A percentile compares a stretch with the other conserved stretches of the same genome.
Evolutionary conservation across 2,329 filamentous ascomycete genomes (phyloP).

Genomic region (Arthroderma sp.): DNA sequence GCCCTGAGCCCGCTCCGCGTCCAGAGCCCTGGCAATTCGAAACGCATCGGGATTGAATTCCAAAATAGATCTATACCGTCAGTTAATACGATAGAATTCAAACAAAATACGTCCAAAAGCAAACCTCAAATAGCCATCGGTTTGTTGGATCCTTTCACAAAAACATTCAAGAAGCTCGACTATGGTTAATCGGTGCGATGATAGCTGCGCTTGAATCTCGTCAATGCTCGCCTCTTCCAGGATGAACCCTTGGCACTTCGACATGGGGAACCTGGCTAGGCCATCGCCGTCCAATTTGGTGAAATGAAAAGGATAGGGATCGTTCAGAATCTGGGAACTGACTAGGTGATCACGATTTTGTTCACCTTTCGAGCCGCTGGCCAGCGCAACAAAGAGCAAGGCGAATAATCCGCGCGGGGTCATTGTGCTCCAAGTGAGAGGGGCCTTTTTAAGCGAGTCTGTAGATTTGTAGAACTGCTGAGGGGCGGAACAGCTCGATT

Average conservation of each 20-base stretch:
- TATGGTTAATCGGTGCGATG: conserved; percentile 41
- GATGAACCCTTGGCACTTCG: conserved; percentile 43
- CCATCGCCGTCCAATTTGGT: conserved; percentile 23
- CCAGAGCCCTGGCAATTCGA: conserved; percentile 47
- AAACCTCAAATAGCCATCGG: conserved; percentile 51
- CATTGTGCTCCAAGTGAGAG: too few species aligned
- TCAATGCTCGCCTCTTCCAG: conserved; percentile 60
- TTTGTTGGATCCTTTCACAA: conserved; percentile 46
- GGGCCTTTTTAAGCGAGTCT: too few species aligned
- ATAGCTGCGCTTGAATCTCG: conserved; percentile 48
- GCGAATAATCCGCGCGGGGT: too few species aligned
- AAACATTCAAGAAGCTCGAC: conserved; percentile 51
- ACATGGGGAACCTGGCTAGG: conserved; percentile 46
- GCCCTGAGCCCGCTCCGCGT: conserved; percentile 47
- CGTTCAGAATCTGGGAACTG: conserved; percentile 21
- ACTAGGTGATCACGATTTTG: conserved; percentile 14
- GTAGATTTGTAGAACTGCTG: too few species aligned
- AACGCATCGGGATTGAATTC: conserved; percentile 57
- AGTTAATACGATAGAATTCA: neutral
- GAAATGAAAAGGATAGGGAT: conserved; percentile 26
- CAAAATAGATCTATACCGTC: conserved; percentile 32
- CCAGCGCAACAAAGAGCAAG: too few species aligned
- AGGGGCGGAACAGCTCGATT: too few species aligned
- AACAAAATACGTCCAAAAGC: conserved; percentile 4
- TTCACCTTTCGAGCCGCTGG: too few species aligned